Base-by-base conservation (phyloP, 1,284 basidiomycete genomes). In the Xerocomus minutiporus region DNA sequence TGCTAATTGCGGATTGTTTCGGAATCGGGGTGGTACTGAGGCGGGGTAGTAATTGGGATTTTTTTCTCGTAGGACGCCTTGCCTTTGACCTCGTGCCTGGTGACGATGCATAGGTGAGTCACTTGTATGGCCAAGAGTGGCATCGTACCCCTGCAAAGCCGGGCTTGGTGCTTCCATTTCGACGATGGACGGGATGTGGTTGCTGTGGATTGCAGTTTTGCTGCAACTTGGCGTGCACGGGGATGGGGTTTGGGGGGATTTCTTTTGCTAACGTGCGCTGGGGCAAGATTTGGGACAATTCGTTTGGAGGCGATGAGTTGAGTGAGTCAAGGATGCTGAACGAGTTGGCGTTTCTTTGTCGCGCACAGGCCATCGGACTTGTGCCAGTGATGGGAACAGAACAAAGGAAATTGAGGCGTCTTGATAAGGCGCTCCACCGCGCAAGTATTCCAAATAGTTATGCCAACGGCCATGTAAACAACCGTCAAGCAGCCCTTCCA, bases 401-500 rank as follows among this genome's bases (percentile, higher is more conserved):
- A 12, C 2, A 5, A 11, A 3, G 4, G 23, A 25, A 32, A 35
- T 11, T 41, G 20, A 20, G 32, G 47, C n/a, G 11, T 35, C 17
- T 43, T 35, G 51, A 44, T 42, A 56, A 45, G 25, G 29, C 26
- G n/a, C 20, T 20, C 20, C 20, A 20, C 20, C 20, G 20, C 20
- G 20, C 20, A 20, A 20, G 2, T 20, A 20, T 20, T 20, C 20
- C 20, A 20, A 20, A 20, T 20, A 20, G 20, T 20, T 20, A 20
- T 20, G 20, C 20, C 20, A 20, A 20, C 26, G 2, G 48, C 31
- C 35, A 25, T 1, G 20, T 51, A 66, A 62, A 62, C 60, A 62
- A 60, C 35, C 35, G 46, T 61, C 60, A 65, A 65, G 54, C 11
- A 26, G 0, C 5, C 17, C 44, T 32, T 46, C 32, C 12, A 36